Conservation (phyloP, 441 rosid species). For the Adansonia madagascariensis region DNA sequence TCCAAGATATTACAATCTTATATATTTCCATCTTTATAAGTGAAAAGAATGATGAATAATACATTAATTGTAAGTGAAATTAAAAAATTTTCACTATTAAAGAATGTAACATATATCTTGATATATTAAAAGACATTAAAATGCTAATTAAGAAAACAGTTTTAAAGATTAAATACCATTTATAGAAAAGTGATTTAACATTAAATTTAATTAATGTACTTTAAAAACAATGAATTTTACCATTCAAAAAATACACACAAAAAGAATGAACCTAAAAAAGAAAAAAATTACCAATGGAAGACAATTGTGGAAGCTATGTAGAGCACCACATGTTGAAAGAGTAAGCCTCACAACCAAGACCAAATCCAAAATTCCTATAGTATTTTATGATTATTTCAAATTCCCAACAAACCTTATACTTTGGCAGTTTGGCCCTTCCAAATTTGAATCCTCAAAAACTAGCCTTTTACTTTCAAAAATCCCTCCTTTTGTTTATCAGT, state of each 20-base stretch:
- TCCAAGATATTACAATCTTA: background rate
- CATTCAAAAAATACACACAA: background rate
- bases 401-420: constrained; percentile 15
- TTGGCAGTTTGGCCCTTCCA: constrained; percentile 33
- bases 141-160: too few relatives aligned
- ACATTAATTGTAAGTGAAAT: background rate
- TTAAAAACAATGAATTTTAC: background rate
- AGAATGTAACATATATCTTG: too few relatives aligned
- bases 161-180: too few relatives aligned
- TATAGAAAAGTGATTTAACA: too few relatives aligned
- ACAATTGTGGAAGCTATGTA: background rate
- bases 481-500: background rate
- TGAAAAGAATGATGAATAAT: background rate
- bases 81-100: too few relatives aligned
- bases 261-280: background rate
- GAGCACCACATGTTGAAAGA: background rate
- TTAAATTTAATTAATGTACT: too few relatives aligned
- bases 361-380: background rate
- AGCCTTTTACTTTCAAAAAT: background rate
- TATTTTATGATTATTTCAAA: background rate
- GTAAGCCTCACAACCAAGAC: background rate
- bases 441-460: constrained; percentile 37
- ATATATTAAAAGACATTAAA: too few relatives aligned
- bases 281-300: background rate
- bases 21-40: background rate